phyloP scores from a whole-genome alignment of 139 green algal genomes.

The Haematococcus sp. region DNA sequence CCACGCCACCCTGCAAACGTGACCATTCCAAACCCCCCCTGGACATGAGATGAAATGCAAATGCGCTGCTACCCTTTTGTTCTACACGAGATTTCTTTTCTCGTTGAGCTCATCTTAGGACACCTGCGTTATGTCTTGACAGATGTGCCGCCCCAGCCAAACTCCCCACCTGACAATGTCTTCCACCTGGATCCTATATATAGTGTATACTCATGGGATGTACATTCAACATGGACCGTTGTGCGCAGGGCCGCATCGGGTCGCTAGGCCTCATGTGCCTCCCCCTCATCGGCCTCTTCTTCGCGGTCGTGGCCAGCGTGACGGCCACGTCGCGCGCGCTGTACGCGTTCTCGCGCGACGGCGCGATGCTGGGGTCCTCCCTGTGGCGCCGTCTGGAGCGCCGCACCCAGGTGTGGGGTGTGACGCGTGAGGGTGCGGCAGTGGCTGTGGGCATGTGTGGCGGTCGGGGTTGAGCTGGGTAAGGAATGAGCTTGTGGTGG shows the following conservation, averaged over 20 bases:
- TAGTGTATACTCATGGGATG: not conserved
- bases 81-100: slow-evolving; percentile 93
- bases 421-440: not conserved
- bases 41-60: slow-evolving; percentile 86
- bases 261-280: not conserved
- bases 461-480: not conserved
- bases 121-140: slow-evolving; percentile 91
- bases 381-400: not conserved
- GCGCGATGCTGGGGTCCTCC: not conserved
- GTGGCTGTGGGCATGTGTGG: not conserved
- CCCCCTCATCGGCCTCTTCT: not conserved
- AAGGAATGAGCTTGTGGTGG: too few relatives aligned
- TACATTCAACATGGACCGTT: not conserved
- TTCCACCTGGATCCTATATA: slow-evolving; percentile 70
- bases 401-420: not conserved
- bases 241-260: not conserved
- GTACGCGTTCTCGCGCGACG: not conserved
- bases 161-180: slow-evolving; percentile 92
- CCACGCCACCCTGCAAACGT: too few relatives aligned
- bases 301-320: not conserved
- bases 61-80: slow-evolving; percentile 94
- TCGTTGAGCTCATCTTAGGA: slow-evolving; percentile 90
- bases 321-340: not conserved
- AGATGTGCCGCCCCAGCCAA: slow-evolving; percentile 92
- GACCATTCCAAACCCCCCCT: too few relatives aligned